Percentiles rank a stretch among this genome's conserved stretches.
These are phyloP conservation scores for Colletotrichum lindemuthianum DNA, from an alignment of 2,329 filamentous ascomycete genomes.

Conservation along the genomic window DNA sequence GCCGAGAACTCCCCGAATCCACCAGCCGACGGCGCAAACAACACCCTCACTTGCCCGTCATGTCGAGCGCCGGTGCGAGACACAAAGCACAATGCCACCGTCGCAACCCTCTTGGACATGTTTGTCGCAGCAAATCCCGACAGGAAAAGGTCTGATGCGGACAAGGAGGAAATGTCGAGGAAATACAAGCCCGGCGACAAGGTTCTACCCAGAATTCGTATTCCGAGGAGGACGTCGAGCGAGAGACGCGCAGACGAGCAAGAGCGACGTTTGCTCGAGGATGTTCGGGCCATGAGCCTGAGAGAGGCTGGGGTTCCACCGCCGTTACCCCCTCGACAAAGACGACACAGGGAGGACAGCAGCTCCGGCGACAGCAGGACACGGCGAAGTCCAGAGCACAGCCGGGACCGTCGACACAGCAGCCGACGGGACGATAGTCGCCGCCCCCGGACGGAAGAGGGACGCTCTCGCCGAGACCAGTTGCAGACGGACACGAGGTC, in stretches of 20 bases:
- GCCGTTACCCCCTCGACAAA: constrained; percentile 42
- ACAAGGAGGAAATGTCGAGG: constrained; percentile 79
- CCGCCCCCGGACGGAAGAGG: constrained; percentile 42
- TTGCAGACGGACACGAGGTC: constrained; percentile 50
- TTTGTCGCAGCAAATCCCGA: constrained; percentile 83
- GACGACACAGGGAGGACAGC: constrained; percentile 37
- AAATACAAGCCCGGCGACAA: constrained; percentile 86
- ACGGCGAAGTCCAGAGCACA: constrained; percentile 35
- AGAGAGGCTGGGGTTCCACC: constrained; percentile 68
- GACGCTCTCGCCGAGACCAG: constrained; percentile 48
- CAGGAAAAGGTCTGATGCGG: constrained; percentile 73
- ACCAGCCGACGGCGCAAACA: constrained; percentile 56
- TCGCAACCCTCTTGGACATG: constrained; percentile 91
- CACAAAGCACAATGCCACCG: constrained; percentile 89
- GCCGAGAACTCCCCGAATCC: constrained; percentile 62
- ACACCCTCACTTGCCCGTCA: constrained; percentile 86
- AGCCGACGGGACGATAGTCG: constrained; percentile 44
- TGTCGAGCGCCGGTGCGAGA: constrained; percentile 88
- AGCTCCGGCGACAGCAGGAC: constrained; percentile 31
- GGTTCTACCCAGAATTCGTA: constrained; percentile 73
- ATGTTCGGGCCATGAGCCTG: constrained; percentile 79
- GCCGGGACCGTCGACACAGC: constrained; percentile 38
- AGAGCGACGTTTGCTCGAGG: constrained; percentile 75
- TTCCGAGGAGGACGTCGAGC: constrained; percentile 60
- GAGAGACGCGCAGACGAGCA: constrained; percentile 69